Percentiles rank a stretch among this genome's conserved stretches.
phyloP scores from a whole-genome alignment of 257 asterid species.

The Vinca minor region DNA sequence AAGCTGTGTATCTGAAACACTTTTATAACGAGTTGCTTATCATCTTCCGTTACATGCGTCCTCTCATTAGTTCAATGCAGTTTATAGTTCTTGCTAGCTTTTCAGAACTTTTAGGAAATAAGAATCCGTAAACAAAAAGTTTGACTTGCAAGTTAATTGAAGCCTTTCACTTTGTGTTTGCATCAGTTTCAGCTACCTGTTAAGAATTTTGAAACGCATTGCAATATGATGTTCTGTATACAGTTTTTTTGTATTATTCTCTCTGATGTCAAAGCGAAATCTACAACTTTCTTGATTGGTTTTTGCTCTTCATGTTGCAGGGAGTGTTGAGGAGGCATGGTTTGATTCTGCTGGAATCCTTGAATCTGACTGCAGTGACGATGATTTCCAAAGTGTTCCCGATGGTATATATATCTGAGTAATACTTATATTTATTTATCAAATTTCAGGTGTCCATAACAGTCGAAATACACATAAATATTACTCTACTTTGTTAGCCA shows the following conservation, averaged over 20 bases:
- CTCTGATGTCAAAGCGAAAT: neutral
- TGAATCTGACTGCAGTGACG: constrained; percentile 86
- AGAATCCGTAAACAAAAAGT: neutral
- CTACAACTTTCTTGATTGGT: neutral
- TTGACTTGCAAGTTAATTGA: neutral
- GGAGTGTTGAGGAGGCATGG: constrained; percentile 82
- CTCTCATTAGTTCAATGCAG: neutral
- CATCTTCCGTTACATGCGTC: too few species aligned
- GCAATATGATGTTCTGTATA: neutral
- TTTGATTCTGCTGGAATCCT: constrained; percentile 65
- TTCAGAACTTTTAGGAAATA: neutral
- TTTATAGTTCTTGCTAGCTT: neutral
- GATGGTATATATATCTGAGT: constrained; percentile 82
- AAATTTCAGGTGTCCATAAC: neutral
- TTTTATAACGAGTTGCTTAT: too few species aligned
- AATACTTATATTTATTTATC: neutral
- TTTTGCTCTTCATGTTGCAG: constrained; percentile 26
- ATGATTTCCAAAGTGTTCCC: constrained; percentile 79
- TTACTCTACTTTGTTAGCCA: neutral
- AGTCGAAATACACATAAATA: neutral
- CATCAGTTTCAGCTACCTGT: neutral
- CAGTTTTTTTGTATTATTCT: neutral
- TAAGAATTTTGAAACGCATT: neutral
- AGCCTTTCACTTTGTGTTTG: neutral
- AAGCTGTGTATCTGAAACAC: too few species aligned